Conservation (phyloP, 1,139 yeast genomes). For the Yamadazyma buinensis region DNA sequence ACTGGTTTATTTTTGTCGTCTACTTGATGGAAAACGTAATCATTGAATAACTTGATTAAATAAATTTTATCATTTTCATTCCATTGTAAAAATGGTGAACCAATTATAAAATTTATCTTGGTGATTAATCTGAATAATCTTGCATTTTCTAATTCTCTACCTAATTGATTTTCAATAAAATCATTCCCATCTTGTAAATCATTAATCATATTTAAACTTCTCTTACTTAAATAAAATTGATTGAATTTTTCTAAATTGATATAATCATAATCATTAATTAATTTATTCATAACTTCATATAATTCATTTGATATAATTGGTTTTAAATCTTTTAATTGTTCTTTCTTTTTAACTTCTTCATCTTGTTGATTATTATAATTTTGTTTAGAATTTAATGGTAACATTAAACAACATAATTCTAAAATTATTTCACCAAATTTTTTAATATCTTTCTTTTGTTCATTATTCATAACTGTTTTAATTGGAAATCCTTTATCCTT, state of each 20-base stretch:
- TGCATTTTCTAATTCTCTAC: slow-evolving; percentile 82
- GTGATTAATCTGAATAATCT: slow-evolving; percentile 77
- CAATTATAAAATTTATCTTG: slow-evolving; percentile 75
- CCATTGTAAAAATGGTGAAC: slow-evolving; percentile 69
- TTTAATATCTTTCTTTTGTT: slow-evolving; percentile 52
- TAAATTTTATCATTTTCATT: slow-evolving; percentile 74
- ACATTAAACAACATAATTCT: slow-evolving; percentile 47
- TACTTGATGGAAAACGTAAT: slow-evolving; percentile 79
- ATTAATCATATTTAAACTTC: slow-evolving; percentile 38
- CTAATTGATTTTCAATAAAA: slow-evolving; percentile 60
- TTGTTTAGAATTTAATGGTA: slow-evolving; percentile 23
- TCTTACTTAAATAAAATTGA: slow-evolving; percentile 29
- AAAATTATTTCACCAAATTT: slow-evolving; percentile 57
- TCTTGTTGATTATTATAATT: slow-evolving; percentile 14
- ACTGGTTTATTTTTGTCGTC: slow-evolving; percentile 77
- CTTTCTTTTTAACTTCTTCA: background rate
- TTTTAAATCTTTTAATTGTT: slow-evolving; percentile 13
- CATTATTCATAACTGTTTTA: slow-evolving; percentile 13
- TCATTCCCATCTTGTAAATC: slow-evolving; percentile 59
- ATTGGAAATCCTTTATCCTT: slow-evolving; percentile 24
- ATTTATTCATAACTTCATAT: slow-evolving; percentile 15
- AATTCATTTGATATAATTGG: slow-evolving; percentile 21
- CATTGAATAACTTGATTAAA: slow-evolving; percentile 74
- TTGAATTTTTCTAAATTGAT: slow-evolving; percentile 27
- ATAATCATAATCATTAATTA: slow-evolving; percentile 12